These are phyloP conservation scores for Fusarium vanettenii DNA, from an alignment of 2,329 filamentous ascomycete genomes.

Conservation along the genomic window DNA sequence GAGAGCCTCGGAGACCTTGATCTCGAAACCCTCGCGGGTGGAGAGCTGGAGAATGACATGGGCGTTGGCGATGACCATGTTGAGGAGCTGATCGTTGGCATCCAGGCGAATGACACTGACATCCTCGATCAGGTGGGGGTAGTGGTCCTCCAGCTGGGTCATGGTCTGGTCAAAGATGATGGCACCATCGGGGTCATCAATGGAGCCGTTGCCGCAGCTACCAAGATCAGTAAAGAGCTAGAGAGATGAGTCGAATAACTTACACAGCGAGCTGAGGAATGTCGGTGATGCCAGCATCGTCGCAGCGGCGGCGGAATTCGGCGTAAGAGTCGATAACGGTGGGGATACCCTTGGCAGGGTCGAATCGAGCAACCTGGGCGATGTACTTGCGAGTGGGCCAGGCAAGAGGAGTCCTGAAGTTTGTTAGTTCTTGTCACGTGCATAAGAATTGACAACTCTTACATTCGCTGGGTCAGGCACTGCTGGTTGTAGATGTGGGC, in stretches of 20 bases:
- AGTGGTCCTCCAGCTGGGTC: conserved; percentile 71
- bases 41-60: conserved; percentile 83
- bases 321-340: conserved; percentile 82
- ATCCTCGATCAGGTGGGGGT: conserved; percentile 70
- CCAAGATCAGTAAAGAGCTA: conserved; percentile 3
- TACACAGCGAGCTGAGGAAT: conserved; percentile 78
- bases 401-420: conserved; percentile 58
- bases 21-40: conserved; percentile 85
- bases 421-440: conserved; percentile 4
- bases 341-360: conserved; percentile 84
- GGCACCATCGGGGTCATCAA: conserved; percentile 83
- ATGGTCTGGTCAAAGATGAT: conserved; percentile 79
- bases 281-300: conserved; percentile 62
- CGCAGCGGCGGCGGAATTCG: conserved; percentile 73
- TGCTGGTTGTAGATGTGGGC: conserved; percentile 75
- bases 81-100: conserved; percentile 83
- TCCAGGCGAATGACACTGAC: conserved; percentile 82
- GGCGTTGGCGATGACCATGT: conserved; percentile 78
- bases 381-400: conserved; percentile 77
- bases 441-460: conserved; percentile 4
- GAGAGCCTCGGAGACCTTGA: conserved; percentile 86
- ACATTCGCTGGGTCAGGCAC: conserved; percentile 69
- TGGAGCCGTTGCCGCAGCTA: conserved; percentile 78
- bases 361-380: conserved; percentile 83
- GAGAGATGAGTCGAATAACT: conserved; percentile 29